phyloP scores from a whole-genome alignment of 1,284 basidiomycete genomes.

The Irpex rosettiformis region DNA sequence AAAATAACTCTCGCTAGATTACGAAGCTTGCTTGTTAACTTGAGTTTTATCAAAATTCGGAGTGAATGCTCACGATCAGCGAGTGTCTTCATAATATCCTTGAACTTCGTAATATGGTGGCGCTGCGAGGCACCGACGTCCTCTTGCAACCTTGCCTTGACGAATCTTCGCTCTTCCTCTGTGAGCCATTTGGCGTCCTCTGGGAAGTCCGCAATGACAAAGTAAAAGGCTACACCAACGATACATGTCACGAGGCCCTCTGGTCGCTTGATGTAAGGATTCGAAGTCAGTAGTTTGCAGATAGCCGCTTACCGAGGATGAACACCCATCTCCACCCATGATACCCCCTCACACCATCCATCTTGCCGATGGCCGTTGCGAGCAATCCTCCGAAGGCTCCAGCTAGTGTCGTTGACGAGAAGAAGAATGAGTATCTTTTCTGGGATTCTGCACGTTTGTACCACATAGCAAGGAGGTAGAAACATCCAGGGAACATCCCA shows the following conservation, averaged over 20 bases:
- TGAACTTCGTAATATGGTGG: conserved; percentile 15
- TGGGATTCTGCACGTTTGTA: conserved; percentile 36
- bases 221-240: conserved; percentile 27
- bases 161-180: conserved; percentile 19
- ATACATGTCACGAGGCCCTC: conserved; percentile 35
- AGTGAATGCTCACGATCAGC: conserved; percentile 18
- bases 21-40: neutral
- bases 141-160: conserved; percentile 21
- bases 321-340: conserved; percentile 38
- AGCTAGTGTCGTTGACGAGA: conserved; percentile 30
- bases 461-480: conserved; percentile 35
- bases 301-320: conserved; percentile 40
- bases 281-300: too few relatives aligned
- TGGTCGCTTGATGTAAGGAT: conserved; percentile 4
- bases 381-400: conserved; percentile 33
- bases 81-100: conserved; percentile 15
- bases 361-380: conserved; percentile 33
- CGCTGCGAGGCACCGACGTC: conserved; percentile 23
- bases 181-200: conserved; percentile 24
- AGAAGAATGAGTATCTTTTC: conserved; percentile 36
- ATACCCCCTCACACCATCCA: conserved; percentile 31
- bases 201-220: conserved; percentile 25
- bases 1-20: conserved; percentile 20
- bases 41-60: too few relatives aligned
- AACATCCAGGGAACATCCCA: conserved; percentile 32